Evolutionary conservation across 176 grass and related monocot genomes (phyloP), one percentile per base, ranked within the genome.

Genomic region (Pontederia crassipes): DNA sequence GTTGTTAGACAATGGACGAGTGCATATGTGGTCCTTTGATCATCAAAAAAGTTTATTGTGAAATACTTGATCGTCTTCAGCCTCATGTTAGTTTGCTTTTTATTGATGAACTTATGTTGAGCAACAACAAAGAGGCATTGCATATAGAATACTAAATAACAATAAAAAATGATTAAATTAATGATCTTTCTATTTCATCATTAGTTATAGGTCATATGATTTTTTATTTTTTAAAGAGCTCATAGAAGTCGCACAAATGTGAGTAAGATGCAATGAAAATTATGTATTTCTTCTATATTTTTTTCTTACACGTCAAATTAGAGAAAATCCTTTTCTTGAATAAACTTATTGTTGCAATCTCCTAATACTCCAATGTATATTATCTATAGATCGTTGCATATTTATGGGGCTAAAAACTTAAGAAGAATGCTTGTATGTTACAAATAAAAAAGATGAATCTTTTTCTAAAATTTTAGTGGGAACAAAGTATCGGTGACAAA

Each of bases 121-220:
- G 82, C 18, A 77, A 97, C 85, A 61, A 97, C 83, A 28, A 91
- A 46, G 27, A 77, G 16, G 47, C 81, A 61, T 66, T 97, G 87
- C 28, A 84, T 59, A 1, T 74, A 70, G 54, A 97, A 83, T 49
- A 84, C 76, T 10, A 87, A 87, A 61, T 87, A 48, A 32, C 92
- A 88, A 65, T 82, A 84, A 67, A 85, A 27, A 47, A 97, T 49
- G 59, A 91, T 72, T 71, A 85, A 91, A 67, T 72, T 45, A 61
- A 97, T 85, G 59, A 71, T 88, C 79, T 68, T 88, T 80, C 76
- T 79, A 75, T 97, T 97, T 87, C 92, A 97, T 78, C 71, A 81
- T 58, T 53, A 80, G 75, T 50, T 91, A n/a, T 66, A 96, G 70
- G 63, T 83, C 55, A 59, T 81, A 87, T 20, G 60, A 67, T 50